A percentile compares a stretch with the other conserved stretches of the same genome.
phyloP scores from a whole-genome alignment of 108 stramenopile species.

The Aurantiochytrium sp. region DNA sequence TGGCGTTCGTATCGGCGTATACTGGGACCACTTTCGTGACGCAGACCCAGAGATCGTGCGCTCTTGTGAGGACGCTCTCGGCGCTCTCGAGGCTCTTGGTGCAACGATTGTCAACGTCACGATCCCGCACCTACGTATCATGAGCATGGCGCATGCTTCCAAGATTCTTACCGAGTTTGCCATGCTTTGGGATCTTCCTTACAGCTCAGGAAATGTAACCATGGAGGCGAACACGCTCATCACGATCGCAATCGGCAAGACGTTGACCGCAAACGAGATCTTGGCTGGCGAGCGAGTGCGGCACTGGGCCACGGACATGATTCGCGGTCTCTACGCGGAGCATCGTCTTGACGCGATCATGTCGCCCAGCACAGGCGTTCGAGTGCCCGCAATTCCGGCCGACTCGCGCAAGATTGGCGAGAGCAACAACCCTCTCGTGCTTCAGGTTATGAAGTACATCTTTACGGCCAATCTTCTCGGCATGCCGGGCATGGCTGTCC shows the following conservation, averaged over 20 bases:
- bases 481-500: slow-evolving; percentile 23
- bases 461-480: slow-evolving; percentile 30
- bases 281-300: slow-evolving; percentile 48
- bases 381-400: background rate
- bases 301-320: slow-evolving; percentile 29
- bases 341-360: slow-evolving; percentile 24
- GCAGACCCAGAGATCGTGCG: slow-evolving; percentile 16
- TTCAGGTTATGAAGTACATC: slow-evolving; percentile 21
- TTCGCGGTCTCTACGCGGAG: slow-evolving; percentile 16
- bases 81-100: slow-evolving; percentile 22
- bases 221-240: slow-evolving; percentile 46
- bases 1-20: slow-evolving; percentile 39
- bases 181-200: slow-evolving; percentile 30
- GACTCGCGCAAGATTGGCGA: slow-evolving; percentile 16
- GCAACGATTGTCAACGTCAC: slow-evolving; percentile 46
- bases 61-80: slow-evolving; percentile 13
- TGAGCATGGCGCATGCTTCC: slow-evolving; percentile 45
- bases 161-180: slow-evolving; percentile 53
- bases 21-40: slow-evolving; percentile 40
- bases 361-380: slow-evolving; percentile 7
- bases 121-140: slow-evolving; percentile 45
- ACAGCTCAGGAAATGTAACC: background rate
- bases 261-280: slow-evolving; percentile 38
- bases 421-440: slow-evolving; percentile 24
- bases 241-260: slow-evolving; percentile 37